Percentiles rank a stretch among this genome's conserved stretches.
phyloP scores from a whole-genome alignment of 805 yeast species.

The Lipomyces chichibuensis region DNA sequence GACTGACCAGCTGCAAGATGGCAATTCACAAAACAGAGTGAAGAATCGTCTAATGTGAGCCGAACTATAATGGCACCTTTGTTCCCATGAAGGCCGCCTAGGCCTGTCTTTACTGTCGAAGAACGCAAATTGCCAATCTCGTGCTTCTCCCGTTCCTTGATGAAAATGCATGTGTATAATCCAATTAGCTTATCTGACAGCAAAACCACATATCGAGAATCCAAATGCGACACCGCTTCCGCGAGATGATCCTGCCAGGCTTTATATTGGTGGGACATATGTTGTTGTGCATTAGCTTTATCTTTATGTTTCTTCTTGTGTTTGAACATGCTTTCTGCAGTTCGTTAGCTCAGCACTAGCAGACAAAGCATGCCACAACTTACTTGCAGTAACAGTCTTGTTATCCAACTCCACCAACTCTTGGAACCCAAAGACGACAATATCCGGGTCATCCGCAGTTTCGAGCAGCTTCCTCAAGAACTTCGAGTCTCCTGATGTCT shows the following conservation, averaged over 20 bases:
- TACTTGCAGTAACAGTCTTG: conserved; percentile 73
- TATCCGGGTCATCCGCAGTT: conserved; percentile 56
- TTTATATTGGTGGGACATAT: conserved; percentile 48
- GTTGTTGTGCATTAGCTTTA: conserved; percentile 41
- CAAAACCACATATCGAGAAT: conserved; percentile 54
- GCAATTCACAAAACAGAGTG: conserved; percentile 76
- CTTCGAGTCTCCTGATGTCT: conserved; percentile 27
- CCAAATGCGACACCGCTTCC: conserved; percentile 31
- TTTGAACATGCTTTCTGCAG: conserved; percentile 53
- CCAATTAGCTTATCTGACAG: conserved; percentile 89
- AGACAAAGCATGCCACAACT: neutral
- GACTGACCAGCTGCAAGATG: conserved; percentile 94
- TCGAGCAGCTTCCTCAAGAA: conserved; percentile 37
- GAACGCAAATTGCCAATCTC: conserved; percentile 67
- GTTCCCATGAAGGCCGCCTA: conserved; percentile 82
- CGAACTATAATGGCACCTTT: conserved; percentile 79
- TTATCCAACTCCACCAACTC: conserved; percentile 87
- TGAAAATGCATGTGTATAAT: conserved; percentile 68
- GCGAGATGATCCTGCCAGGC: conserved; percentile 43
- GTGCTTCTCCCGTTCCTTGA: conserved; percentile 55
- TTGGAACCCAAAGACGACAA: conserved; percentile 82
- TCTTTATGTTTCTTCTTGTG: conserved; percentile 59
- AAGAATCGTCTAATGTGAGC: conserved; percentile 65
- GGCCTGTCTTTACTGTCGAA: conserved; percentile 83
- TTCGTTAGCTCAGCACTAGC: conserved; percentile 47